A percentile compares a stretch with the other conserved stretches of the same genome.
Evolutionary conservation across 2,329 filamentous ascomycete species (phyloP).

Genomic region (Chaetomiaceae sp.): DNA sequence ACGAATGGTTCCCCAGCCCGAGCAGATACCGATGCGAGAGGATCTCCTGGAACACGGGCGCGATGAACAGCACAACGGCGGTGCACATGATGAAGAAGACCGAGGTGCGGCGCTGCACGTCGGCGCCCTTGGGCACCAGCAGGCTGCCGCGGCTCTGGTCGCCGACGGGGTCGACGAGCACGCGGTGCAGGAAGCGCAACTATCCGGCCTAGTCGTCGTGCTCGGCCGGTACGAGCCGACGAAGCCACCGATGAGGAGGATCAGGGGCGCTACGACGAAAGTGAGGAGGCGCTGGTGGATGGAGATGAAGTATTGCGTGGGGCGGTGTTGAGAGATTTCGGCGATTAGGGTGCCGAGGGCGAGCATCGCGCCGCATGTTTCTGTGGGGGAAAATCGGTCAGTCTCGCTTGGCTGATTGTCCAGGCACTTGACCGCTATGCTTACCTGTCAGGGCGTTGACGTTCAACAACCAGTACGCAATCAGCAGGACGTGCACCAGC

Average conservation of each 20-base stretch:
- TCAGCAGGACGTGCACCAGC: slow-evolving; percentile 39
- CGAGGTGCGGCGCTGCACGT: slow-evolving; percentile 36
- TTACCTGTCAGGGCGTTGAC: slow-evolving; percentile 39
- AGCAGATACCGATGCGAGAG: slow-evolving; percentile 45
- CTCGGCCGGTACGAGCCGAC: slow-evolving; percentile 44
- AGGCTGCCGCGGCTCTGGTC: slow-evolving; percentile 37
- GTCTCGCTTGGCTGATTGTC: too few species aligned
- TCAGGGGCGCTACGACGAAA: slow-evolving; percentile 26
- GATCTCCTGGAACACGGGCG: slow-evolving; percentile 40
- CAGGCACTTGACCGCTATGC: too few species aligned
- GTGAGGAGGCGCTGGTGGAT: slow-evolving; percentile 35
- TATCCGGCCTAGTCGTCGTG: slow-evolving; percentile 43
- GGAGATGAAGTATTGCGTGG: slow-evolving; percentile 40
- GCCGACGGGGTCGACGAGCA: slow-evolving; percentile 32
- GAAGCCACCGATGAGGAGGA: slow-evolving; percentile 40
- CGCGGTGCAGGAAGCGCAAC: slow-evolving; percentile 31
- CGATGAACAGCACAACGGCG: slow-evolving; percentile 45
- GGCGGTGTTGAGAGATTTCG: slow-evolving; percentile 41
- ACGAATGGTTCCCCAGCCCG: slow-evolving; percentile 49
- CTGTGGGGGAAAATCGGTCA: slow-evolving; percentile 28
- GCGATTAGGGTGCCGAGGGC: slow-evolving; percentile 46
- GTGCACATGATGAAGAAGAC: slow-evolving; percentile 43
- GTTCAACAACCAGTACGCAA: slow-evolving; percentile 44
- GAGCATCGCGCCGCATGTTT: slow-evolving; percentile 48
- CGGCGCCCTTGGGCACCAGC: slow-evolving; percentile 37